phyloP scores from a whole-genome alignment of 768 basidiomycete genomes.

The Vararia minispora region DNA sequence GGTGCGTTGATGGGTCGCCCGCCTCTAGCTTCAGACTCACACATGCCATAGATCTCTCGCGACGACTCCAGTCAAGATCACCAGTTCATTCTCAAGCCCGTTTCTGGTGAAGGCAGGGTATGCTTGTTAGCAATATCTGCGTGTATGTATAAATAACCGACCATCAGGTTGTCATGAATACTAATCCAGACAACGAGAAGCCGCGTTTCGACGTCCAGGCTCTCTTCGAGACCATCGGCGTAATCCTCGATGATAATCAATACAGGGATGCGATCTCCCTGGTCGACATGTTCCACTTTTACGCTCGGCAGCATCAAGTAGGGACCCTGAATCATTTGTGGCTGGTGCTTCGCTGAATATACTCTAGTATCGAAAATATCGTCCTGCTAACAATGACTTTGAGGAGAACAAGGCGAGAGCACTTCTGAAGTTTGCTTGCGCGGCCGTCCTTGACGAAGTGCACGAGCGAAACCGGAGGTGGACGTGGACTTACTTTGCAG shows the following conservation, averaged over 20 bases:
- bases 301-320: constrained; percentile 75
- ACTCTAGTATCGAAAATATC: constrained; percentile 70
- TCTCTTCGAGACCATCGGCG: constrained; percentile 86
- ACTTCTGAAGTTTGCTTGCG: constrained; percentile 66
- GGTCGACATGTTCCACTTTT: constrained; percentile 94
- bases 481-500: constrained; percentile 87
- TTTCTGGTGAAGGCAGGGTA: constrained; percentile 89
- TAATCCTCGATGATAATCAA: constrained; percentile 86
- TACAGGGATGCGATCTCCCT: constrained; percentile 90
- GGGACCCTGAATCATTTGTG: constrained; percentile 8
- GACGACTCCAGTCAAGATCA: constrained; percentile 43
- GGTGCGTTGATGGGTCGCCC: constrained; percentile 27
- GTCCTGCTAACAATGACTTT: constrained; percentile 54
- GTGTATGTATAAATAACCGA: neutral
- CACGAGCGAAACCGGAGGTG: constrained; percentile 75
- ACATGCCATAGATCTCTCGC: constrained; percentile 34
- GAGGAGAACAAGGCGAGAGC: constrained; percentile 50
- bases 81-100: constrained; percentile 92
- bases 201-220: constrained; percentile 85
- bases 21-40: neutral
- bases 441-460: constrained; percentile 72
- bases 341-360: constrained; percentile 10
- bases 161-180: constrained; percentile 67
- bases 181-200: constrained; percentile 56
- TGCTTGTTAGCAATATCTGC: constrained; percentile 15